Percentiles rank a stretch among this genome's conserved stretches.
These are phyloP conservation scores for Cordyceps tenuipes DNA, from an alignment of 2,329 filamentous ascomycete genomes.

Conservation along the genomic window DNA sequence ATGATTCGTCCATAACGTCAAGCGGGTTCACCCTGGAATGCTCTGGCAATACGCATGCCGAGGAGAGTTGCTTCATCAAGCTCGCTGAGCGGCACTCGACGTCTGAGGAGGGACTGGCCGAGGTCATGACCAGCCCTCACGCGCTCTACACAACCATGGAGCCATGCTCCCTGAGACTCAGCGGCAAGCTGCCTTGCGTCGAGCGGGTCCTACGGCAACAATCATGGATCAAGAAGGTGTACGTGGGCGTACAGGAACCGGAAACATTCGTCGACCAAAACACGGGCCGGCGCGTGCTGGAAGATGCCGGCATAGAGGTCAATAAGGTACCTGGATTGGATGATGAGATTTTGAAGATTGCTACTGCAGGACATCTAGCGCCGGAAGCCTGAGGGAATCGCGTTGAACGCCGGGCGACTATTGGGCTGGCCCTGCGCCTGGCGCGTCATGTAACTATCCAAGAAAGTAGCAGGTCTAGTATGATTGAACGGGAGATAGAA, in stretches of 20 bases:
- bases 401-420: too few relatives aligned
- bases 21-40: slow-evolving; percentile 89
- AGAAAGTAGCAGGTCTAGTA: too few relatives aligned
- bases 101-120: slow-evolving; percentile 46
- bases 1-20: slow-evolving; percentile 53
- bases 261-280: slow-evolving; percentile 84
- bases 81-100: slow-evolving; percentile 41
- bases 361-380: slow-evolving; percentile 65
- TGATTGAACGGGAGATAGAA: too few relatives aligned
- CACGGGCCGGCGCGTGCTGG: slow-evolving; percentile 60
- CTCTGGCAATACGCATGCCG: slow-evolving; percentile 88
- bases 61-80: slow-evolving; percentile 86
- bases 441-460: too few relatives aligned
- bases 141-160: slow-evolving; percentile 88
- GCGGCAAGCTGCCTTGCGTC: slow-evolving; percentile 68
- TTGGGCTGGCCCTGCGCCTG: too few relatives aligned
- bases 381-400: not conserved
- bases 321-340: slow-evolving; percentile 68
- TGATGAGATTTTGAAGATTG: slow-evolving; percentile 69
- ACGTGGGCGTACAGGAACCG: slow-evolving; percentile 82
- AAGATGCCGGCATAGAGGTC: slow-evolving; percentile 65
- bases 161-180: slow-evolving; percentile 66
- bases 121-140: slow-evolving; percentile 24
- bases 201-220: slow-evolving; percentile 63
- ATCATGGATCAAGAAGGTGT: slow-evolving; percentile 63